Base-by-base conservation (phyloP, 805 yeast species). In the Hanseniaspora taiwanica region DNA sequence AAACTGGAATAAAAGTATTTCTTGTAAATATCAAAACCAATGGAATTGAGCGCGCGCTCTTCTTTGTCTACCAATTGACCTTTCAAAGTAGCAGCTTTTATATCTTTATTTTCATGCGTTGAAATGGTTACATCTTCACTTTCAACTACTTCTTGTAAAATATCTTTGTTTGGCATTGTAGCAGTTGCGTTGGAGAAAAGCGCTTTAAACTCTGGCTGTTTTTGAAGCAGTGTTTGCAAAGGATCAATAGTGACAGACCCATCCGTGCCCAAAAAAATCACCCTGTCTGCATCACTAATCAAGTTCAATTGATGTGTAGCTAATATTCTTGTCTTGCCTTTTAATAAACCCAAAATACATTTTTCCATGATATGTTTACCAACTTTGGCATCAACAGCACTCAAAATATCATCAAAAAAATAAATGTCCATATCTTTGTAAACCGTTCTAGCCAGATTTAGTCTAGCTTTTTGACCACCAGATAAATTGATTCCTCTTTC, bases 331-430 rank as follows among this genome's bases (percentile, higher is more conserved):
- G 89, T 81, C 47, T 67, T 70, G 12, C 59, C 58, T 36, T 56
- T 58, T 44, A 81, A 52, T 35, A 70, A 46, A 0, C 76, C 81
- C 44, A 67, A 40, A 36, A 81, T 51, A 53, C 89, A 81, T 21
- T 67, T 55, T 36, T 71, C 66, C 63, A 78, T 69, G 40, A 79
- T 77, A 50, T 76, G 81, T 44, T 70, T 68, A 5, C 85, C 85
- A 36, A 79, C 86, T 48, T 76, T 74, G 27, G 83, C 83, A 55
- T 79, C 86, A 14, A 79, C 86, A 6, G 87, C 86, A 54, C 78
- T 70, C 36, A 80, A 63, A 16, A 79, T 81, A 52, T 79, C 87
- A 52, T 79, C 87, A 40, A 79, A 55, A 40, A 79, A 53, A 36
- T 76, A 63, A 12, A 78, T 74, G 47, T 78, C 79, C 12, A 66